These are phyloP conservation scores for Lolium rigidum DNA, from an alignment of 176 grass and related monocot species.

Conservation along the genomic window DNA sequence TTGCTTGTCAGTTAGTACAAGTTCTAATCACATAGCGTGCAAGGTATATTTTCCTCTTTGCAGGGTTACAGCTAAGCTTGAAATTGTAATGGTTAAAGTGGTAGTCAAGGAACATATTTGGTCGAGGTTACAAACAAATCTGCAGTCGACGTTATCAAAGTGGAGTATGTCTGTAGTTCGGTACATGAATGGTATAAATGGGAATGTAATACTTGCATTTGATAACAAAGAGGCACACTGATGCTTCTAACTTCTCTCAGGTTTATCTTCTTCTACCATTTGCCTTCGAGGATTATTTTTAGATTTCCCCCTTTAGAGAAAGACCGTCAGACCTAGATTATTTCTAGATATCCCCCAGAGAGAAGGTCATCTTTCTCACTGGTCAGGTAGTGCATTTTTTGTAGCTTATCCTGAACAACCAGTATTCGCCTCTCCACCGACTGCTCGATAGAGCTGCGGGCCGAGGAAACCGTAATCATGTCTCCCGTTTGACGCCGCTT, in stretches of 20 bases:
- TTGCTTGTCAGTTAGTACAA: background rate
- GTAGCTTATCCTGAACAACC: background rate
- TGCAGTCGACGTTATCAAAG: background rate
- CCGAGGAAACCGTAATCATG: constrained; percentile 17
- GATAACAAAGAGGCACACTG: constrained; percentile 21
- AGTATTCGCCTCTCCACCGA: background rate
- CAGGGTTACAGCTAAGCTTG: background rate
- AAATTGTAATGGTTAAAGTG: background rate
- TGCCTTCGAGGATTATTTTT: background rate
- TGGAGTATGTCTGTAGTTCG: background rate
- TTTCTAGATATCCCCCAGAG: background rate
- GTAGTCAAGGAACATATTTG: background rate
- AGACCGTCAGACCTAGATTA: background rate
- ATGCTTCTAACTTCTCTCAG: constrained; percentile 44
- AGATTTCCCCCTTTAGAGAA: background rate
- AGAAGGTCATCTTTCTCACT: background rate
- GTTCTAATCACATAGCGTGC: background rate
- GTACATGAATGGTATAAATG: background rate
- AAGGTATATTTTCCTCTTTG: background rate
- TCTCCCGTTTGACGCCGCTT: constrained; percentile 7
- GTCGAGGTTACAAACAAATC: background rate
- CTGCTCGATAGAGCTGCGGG: background rate
- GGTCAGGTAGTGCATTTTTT: too few species aligned
- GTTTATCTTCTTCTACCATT: constrained; percentile 17
- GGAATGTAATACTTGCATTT: constrained; percentile 44